phyloP scores from a whole-genome alignment of 352 stramenopile genomes.

The Phytophthora rubi region DNA sequence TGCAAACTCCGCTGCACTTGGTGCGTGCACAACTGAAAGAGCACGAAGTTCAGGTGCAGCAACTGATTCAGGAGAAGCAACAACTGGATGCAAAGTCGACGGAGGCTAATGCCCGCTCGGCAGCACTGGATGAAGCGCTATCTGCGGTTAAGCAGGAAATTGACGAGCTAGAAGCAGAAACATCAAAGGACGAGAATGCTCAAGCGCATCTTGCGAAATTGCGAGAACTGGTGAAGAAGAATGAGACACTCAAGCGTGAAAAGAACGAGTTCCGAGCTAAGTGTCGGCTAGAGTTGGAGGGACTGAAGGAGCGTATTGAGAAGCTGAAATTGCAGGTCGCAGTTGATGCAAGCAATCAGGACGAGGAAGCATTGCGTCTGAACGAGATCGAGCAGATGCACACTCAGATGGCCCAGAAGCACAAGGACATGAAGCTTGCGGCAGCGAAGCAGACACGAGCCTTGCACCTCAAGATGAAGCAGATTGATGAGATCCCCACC shows the following conservation, averaged over 20 bases:
- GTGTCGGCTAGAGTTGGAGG: slow-evolving; percentile 52
- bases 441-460: slow-evolving; percentile 66
- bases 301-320: slow-evolving; percentile 44
- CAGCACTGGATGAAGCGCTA: slow-evolving; percentile 40
- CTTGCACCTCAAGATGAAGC: slow-evolving; percentile 62
- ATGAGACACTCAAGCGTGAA: slow-evolving; percentile 61
- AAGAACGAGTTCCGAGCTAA: slow-evolving; percentile 53
- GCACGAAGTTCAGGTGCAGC: slow-evolving; percentile 41
- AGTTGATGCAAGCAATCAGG: slow-evolving; percentile 39
- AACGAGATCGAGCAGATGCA: slow-evolving; percentile 76
- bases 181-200: slow-evolving; percentile 30
- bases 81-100: slow-evolving; percentile 41
- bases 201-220: slow-evolving; percentile 41
- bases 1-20: slow-evolving; percentile 20
- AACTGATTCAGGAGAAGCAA: slow-evolving; percentile 58
- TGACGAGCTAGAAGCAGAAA: slow-evolving; percentile 42
- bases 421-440: slow-evolving; percentile 69
- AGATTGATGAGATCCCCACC: slow-evolving; percentile 88
- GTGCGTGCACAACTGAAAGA: slow-evolving; percentile 37
- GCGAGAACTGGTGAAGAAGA: slow-evolving; percentile 48
- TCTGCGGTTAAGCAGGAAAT: slow-evolving; percentile 49
- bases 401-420: slow-evolving; percentile 63
- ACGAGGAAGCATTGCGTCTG: slow-evolving; percentile 56
- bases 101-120: slow-evolving; percentile 30
- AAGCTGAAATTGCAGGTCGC: slow-evolving; percentile 49